Evolutionary conservation across 768 basidiomycete genomes (phyloP), one percentile per base, ranked within the genome.

Genomic region (Clitopilus passeckerianus): DNA sequence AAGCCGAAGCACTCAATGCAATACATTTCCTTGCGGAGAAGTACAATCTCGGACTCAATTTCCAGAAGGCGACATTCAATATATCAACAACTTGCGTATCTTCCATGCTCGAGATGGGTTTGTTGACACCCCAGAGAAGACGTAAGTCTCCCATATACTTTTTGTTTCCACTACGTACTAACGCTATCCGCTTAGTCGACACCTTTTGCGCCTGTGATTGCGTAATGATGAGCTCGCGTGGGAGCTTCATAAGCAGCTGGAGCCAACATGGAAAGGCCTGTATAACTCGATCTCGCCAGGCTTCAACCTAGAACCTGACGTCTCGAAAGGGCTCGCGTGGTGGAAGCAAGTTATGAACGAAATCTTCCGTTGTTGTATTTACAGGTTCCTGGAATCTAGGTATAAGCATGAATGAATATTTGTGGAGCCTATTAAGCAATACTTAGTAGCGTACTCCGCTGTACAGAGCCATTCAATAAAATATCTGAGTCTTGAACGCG

Each of bases 61-160:
- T 80, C 67, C 71, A 77, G 62, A 80, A 79, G 61, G 79, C 30
- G 79, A 80, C 59, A 79, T 80, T 41, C 79, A 80, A 63, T 80
- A 78, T 63, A 79, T 80, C 68, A 80, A 79, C 60, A 78, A 74
- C 56, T 63, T 80, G 53, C 71, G 77, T 4, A 61, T 80, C 54
- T 68, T 80, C 57, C 79, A 80, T 60, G 77, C 77, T 9, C 63
- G 79, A 56, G 79, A 80, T 60, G 76, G 67, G 3, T 80, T 80
- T 60, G 66, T 64, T 37, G 79, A 79, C 61, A 74, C 75, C 43
- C 65, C 65, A 7, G 68, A 74, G 57, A 71, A 77, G 55, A 74
- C 72, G 77, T 78, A 65, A 62, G 77, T 71, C 15, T 27, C 41
- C 16, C 20, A 34, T 59, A 3, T 60, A 34, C 35, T 54, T 44